phyloP scores from a whole-genome alignment of 176 grass and related monocot species.

The Carex pumila region DNA sequence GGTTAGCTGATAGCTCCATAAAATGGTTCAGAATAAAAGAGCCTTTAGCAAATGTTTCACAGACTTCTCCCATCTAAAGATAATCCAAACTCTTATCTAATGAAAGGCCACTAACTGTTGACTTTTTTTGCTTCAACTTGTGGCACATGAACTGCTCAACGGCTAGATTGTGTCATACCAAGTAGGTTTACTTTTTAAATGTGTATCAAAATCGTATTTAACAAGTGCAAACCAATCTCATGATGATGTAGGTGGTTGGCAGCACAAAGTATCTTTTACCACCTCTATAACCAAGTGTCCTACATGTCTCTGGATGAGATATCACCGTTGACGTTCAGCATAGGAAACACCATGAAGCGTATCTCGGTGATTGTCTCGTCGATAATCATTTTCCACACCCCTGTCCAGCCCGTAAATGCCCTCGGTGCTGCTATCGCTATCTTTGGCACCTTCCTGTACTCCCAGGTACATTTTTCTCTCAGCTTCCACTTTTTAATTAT shows the following conservation, averaged over 20 bases:
- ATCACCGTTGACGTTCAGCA: conserved; percentile 83
- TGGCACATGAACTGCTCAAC: neutral
- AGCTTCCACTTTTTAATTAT: neutral
- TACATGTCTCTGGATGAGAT: conserved; percentile 94
- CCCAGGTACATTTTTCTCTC: conserved; percentile 52
- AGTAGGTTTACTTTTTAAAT: neutral
- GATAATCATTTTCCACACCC: conserved; percentile 89
- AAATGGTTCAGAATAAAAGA: neutral
- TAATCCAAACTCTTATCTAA: neutral
- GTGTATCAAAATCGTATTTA: neutral
- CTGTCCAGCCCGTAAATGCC: conserved; percentile 72
- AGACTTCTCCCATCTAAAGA: neutral
- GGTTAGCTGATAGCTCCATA: neutral
- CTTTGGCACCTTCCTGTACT: conserved; percentile 91
- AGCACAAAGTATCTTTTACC: conserved; percentile 92
- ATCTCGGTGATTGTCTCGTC: conserved; percentile 93
- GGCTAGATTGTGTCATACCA: neutral
- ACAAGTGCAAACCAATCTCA: neutral
- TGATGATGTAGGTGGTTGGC: conserved; percentile 60
- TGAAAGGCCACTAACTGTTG: neutral
- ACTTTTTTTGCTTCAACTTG: neutral
- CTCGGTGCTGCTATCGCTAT: conserved; percentile 90
- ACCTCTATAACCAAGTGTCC: conserved; percentile 92
- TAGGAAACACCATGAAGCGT: conserved; percentile 96
- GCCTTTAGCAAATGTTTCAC: neutral